These are phyloP conservation scores for Alliaria petiolata DNA, from an alignment of 345 rosid genomes.

Conservation along the genomic window DNA sequence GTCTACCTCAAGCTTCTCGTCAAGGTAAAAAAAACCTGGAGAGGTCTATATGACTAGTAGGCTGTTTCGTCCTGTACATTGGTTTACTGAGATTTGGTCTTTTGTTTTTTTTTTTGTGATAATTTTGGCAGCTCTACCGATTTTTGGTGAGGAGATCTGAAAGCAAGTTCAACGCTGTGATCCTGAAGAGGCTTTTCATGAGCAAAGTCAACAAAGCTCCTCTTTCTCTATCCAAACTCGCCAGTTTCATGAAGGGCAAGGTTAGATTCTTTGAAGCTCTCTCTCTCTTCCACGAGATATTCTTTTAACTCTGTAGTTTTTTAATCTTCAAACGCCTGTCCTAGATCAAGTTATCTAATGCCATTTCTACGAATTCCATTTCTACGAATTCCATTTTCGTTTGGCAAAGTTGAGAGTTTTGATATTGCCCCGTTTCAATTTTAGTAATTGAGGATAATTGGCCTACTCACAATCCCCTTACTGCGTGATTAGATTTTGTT, in stretches of 20 bases:
- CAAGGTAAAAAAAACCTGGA: slow-evolving; percentile 50
- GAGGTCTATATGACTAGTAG: no score
- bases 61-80: background rate
- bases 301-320: no score
- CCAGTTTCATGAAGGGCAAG: slow-evolving; percentile 62
- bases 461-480: background rate
- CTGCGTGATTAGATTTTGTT: background rate
- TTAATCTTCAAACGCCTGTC: no score
- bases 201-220: slow-evolving; percentile 90
- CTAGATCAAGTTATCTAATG: no score
- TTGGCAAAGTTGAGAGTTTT: background rate
- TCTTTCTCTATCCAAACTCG: slow-evolving; percentile 74
- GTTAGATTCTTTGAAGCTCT: slow-evolving; percentile 31
- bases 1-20: slow-evolving; percentile 94
- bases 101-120: background rate
- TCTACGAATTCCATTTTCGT: background rate
- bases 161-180: slow-evolving; percentile 91
- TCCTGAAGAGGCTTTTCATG: slow-evolving; percentile 91
- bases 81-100: background rate
- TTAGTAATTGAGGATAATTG: background rate
- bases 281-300: background rate
- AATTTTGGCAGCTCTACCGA: slow-evolving; percentile 58
- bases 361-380: no score
- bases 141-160: slow-evolving; percentile 86
- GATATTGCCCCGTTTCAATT: background rate